Evolutionary conservation across 768 basidiomycete species (phyloP).

Genomic region (Suillus lakei): DNA sequence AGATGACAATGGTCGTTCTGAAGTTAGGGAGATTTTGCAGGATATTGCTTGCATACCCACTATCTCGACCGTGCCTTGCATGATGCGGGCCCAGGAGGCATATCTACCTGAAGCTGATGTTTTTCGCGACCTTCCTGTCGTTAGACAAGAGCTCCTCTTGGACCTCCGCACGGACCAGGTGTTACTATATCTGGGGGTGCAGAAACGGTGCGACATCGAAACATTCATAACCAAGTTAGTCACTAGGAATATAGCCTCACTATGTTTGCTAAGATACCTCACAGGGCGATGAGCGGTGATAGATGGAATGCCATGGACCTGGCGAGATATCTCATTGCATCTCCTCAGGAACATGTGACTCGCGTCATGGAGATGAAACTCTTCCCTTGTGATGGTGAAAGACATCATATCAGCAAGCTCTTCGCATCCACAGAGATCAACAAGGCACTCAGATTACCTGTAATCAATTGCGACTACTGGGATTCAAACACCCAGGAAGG

Average conservation of each 20-base stretch:
- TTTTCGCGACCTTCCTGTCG: slow-evolving; percentile 83
- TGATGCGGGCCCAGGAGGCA: slow-evolving; percentile 58
- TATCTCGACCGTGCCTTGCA: background rate
- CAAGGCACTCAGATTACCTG: background rate
- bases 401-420: background rate
- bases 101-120: slow-evolving; percentile 87
- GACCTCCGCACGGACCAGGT: background rate
- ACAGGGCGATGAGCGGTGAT: background rate
- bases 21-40: slow-evolving; percentile 40
- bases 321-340: background rate
- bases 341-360: background rate
- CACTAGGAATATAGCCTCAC: background rate
- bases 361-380: background rate
- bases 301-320: background rate
- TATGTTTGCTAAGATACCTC: background rate
- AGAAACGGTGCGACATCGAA: background rate
- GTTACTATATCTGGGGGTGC: slow-evolving; percentile 1
- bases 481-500: background rate
- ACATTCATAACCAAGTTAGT: slow-evolving; percentile 2
- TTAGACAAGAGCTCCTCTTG: slow-evolving; percentile 33
- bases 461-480: background rate
- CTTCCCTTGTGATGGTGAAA: background rate
- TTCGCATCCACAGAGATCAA: background rate
- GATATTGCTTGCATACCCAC: slow-evolving; percentile 70
- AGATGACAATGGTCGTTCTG: background rate